These are phyloP conservation scores for Tuber aestivum DNA, from an alignment of 495 filamentous ascomycete species.

Conservation along the genomic window DNA sequence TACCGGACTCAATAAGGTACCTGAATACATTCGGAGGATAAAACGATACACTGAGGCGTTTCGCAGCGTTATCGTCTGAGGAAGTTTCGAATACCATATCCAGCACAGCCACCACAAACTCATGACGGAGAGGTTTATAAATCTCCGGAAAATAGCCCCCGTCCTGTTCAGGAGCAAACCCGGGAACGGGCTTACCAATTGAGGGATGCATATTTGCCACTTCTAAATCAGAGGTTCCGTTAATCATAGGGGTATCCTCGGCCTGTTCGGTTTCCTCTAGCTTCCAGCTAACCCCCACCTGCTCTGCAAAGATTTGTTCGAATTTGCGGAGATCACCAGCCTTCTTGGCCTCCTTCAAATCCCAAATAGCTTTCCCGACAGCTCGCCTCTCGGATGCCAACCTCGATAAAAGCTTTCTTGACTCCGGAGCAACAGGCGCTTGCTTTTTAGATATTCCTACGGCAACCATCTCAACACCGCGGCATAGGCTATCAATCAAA, in stretches of 20 bases:
- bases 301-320: constrained; percentile 28
- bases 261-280: background rate
- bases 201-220: background rate
- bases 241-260: constrained; percentile 29
- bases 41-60: constrained; percentile 24
- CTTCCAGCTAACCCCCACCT: constrained; percentile 17
- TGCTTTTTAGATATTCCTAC: background rate
- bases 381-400: constrained; percentile 16
- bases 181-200: background rate
- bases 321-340: constrained; percentile 19
- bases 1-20: constrained; percentile 40
- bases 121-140: constrained; percentile 20
- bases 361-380: constrained; percentile 6
- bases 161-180: background rate
- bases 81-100: constrained; percentile 29
- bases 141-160: constrained; percentile 5
- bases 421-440: background rate
- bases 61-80: constrained; percentile 3
- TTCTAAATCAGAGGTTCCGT: constrained; percentile 7
- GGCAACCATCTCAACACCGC: constrained; percentile 21
- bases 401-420: constrained; percentile 11
- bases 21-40: constrained; percentile 35
- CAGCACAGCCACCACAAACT: constrained; percentile 34
- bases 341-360: constrained; percentile 18
- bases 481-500: constrained; percentile 39